These are phyloP conservation scores for Rosellinia necatrix DNA, from an alignment of 2,329 filamentous ascomycete genomes.

Conservation along the genomic window DNA sequence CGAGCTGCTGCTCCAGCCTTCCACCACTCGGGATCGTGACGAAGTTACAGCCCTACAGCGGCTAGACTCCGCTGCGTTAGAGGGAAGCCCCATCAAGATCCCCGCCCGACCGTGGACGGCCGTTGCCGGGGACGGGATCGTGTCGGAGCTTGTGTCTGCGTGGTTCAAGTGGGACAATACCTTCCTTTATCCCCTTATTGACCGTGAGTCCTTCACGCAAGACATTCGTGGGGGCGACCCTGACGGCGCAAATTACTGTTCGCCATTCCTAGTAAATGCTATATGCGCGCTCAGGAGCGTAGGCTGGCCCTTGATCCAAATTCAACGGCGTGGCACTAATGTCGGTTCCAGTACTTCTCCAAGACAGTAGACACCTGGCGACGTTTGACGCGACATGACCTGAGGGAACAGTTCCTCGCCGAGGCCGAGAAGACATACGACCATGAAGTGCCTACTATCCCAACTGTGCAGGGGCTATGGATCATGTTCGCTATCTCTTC, in stretches of 20 bases:
- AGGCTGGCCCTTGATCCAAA: background rate
- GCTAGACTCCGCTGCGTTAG: conserved; percentile 9
- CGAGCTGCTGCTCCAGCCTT: conserved; percentile 11
- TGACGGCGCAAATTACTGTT: conserved; percentile 16
- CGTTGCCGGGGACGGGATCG: conserved; percentile 24
- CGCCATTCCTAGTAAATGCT: conserved; percentile 22
- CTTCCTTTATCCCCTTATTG: conserved; percentile 21
- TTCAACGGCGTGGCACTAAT: background rate
- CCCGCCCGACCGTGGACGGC: conserved; percentile 18
- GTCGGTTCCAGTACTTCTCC: conserved; percentile 12
- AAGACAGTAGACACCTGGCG: conserved; percentile 1
- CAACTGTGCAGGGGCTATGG: conserved; percentile 21
- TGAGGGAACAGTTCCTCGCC: conserved; percentile 13
- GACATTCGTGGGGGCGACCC: conserved; percentile 12
- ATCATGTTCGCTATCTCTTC: conserved; percentile 19
- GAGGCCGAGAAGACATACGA: conserved; percentile 12
- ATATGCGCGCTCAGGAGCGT: conserved; percentile 24
- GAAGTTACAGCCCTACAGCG: background rate
- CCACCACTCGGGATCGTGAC: background rate
- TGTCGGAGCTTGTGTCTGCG: conserved; percentile 22
- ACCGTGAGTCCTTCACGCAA: conserved; percentile 17
- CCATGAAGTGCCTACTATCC: conserved; percentile 6
- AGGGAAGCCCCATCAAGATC: conserved; percentile 9
- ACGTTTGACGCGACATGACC: background rate
- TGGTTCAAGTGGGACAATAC: conserved; percentile 25